Base-by-base conservation (phyloP, 2,329 filamentous ascomycete genomes). In the Aspergillus felis region DNA sequence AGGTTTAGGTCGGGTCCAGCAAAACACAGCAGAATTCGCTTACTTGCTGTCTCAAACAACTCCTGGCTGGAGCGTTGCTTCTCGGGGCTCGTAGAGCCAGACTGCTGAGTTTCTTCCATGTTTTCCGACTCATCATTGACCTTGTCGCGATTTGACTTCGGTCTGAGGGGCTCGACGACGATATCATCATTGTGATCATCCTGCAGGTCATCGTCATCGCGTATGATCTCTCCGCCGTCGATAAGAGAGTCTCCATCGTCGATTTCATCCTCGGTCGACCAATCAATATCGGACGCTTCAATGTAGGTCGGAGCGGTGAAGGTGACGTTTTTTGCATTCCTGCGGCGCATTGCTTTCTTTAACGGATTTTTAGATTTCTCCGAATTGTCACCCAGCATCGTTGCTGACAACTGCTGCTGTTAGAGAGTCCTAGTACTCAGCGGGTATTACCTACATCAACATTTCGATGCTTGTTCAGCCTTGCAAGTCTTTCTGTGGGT, bases 391-490 rank as follows among this genome's bases (percentile, higher is more conserved):
- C 85, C 85, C 51, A 90, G 80, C 86, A 89, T 89, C 0, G 85
- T 87, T 41, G 86, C 85, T 54, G 87, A 87, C 38, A 89, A 81
- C 84, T 87, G 63, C 38, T 51, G 38, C 63, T 49, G 63, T 71
- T 51, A 71, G 61, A 49, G 38, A 29, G 35, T 20, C 42, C 51
- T 20, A 4, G 24, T 53, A 41, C n/a, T 54, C 28, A 55, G 44
- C 47, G 20, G 57, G 44, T 51, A 27, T 29, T 50, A 71, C 90
- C 63, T 84, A 96, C 92, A 79, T 99, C 94, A 67, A 97, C 92
- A 71, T 99, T 99, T 70, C 94, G 86, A 76, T 99, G 94, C 77
- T 99, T 99, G 76, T 99, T 99, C 62, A 97, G 78, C 62, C 94
- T 87, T 49, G 94, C 94, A 61, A 99, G 78, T 71, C 94, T 85